Percentiles rank a stretch among this genome's conserved stretches.
phyloP scores from a whole-genome alignment of 2,329 filamentous ascomycete genomes.

The Coleophoma crateriformis region DNA sequence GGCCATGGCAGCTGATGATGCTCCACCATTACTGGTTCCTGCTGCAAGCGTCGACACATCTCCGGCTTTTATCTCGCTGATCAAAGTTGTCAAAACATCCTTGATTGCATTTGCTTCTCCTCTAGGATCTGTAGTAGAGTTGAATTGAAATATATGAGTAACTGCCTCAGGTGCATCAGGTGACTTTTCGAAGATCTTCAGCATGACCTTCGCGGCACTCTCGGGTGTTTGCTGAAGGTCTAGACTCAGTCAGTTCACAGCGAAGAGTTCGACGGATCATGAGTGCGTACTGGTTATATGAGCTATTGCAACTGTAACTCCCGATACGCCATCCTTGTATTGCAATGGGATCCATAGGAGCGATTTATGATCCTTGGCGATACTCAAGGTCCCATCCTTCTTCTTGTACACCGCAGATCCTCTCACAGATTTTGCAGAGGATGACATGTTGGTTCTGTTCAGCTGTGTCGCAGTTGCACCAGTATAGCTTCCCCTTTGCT shows the following conservation, averaged over 20 bases:
- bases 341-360: conserved; percentile 77
- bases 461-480: no score
- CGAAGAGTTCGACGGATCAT: conserved; percentile 3
- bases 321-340: conserved; percentile 52
- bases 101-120: conserved; percentile 82
- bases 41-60: conserved; percentile 25
- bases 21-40: conserved; percentile 22
- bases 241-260: conserved; percentile 30
- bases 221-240: conserved; percentile 95
- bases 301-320: conserved; percentile 63
- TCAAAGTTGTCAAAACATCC: conserved; percentile 71
- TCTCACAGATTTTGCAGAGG: conserved; percentile 33
- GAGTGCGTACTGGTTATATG: conserved; percentile 72
- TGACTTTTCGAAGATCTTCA: conserved; percentile 80
- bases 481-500: no score
- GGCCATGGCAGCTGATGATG: conserved; percentile 65
- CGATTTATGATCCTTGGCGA: conserved; percentile 66
- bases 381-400: conserved; percentile 78
- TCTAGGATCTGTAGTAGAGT: conserved; percentile 67
- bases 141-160: conserved; percentile 85
- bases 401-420: conserved; percentile 85
- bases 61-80: conserved; percentile 48
- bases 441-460: no score
- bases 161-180: conserved; percentile 53
- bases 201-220: conserved; percentile 81